Percentiles rank a stretch among this genome's conserved stretches.
These are phyloP conservation scores for Russula sp. DNA, from an alignment of 768 basidiomycete genomes.

Conservation along the genomic window DNA sequence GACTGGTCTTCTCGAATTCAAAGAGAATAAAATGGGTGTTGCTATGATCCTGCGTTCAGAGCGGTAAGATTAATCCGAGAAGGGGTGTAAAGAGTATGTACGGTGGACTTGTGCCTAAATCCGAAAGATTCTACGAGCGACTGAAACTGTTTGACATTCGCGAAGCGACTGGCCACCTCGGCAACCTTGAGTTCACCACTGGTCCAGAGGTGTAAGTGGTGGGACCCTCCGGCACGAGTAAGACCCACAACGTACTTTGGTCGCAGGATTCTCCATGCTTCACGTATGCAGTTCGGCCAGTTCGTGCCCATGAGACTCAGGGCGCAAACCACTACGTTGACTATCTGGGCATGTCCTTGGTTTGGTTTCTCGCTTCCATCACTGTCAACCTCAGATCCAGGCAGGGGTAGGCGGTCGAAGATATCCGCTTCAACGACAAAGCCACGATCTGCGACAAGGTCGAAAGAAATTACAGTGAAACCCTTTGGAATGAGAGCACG, in stretches of 20 bases:
- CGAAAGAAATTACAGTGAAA: constrained; percentile 66
- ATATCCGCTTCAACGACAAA: constrained; percentile 91
- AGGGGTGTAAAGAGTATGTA: constrained; percentile 26
- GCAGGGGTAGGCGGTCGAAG: constrained; percentile 70
- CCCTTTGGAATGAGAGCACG: constrained; percentile 63
- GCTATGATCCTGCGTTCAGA: constrained; percentile 51
- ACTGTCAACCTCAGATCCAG: constrained; percentile 55
- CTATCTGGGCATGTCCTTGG: constrained; percentile 61
- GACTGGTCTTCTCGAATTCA: constrained; percentile 61
- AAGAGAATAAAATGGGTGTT: constrained; percentile 86
- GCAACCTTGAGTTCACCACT: constrained; percentile 84
- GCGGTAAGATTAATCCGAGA: neutral
- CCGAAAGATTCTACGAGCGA: constrained; percentile 59
- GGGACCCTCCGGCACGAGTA: neutral
- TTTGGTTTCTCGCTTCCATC: constrained; percentile 29
- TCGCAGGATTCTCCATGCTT: constrained; percentile 84
- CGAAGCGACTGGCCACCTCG: constrained; percentile 83
- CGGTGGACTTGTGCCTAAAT: constrained; percentile 66
- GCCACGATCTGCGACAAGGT: constrained; percentile 64
- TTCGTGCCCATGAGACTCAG: constrained; percentile 96
- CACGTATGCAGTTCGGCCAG: constrained; percentile 86
- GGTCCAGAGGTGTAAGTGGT: neutral
- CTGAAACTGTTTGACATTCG: constrained; percentile 57
- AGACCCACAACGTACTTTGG: constrained; percentile 50
- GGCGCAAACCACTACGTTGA: constrained; percentile 89